Evolutionary conservation across 192 early-diverging fungal species (phyloP).

Genomic region (Backusella parvicylindrica): DNA sequence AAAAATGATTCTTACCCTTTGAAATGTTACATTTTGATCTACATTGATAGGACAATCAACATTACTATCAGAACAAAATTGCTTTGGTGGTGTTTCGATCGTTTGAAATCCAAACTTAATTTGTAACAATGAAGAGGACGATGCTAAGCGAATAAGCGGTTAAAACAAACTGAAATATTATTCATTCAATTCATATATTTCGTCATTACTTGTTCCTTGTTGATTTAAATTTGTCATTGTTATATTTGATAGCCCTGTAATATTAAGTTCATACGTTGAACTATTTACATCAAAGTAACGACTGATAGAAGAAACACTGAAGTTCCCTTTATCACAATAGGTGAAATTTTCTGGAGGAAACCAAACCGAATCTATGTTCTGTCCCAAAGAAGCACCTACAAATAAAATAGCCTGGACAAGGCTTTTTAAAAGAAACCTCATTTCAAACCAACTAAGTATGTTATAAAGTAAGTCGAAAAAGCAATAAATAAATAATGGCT

Average conservation of each 20-base stretch:
- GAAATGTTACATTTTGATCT: background rate
- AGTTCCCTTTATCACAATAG: background rate
- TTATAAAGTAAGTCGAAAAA: background rate
- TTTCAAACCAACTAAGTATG: background rate
- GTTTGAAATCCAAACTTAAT: slow-evolving; percentile 11
- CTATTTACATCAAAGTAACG: slow-evolving; percentile 8
- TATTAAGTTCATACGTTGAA: slow-evolving; percentile 3
- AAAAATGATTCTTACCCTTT: background rate
- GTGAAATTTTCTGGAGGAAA: background rate
- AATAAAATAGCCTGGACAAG: background rate
- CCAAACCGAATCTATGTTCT: slow-evolving; percentile 6
- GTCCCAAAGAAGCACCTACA: background rate
- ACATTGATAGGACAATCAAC: background rate
- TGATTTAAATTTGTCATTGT: background rate
- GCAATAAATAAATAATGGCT: background rate
- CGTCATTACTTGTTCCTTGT: slow-evolving; percentile 8
- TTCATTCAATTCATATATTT: background rate
- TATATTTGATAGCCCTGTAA: background rate
- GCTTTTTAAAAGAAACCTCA: background rate
- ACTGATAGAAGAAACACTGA: background rate
- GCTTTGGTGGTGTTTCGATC: background rate
- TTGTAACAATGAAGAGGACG: background rate
- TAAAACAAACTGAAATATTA: background rate
- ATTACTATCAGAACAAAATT: background rate
- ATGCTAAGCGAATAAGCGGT: background rate